These are phyloP conservation scores for Neurospora crassa DNA, from an alignment of 2,329 filamentous ascomycete genomes.

Conservation along the genomic window DNA sequence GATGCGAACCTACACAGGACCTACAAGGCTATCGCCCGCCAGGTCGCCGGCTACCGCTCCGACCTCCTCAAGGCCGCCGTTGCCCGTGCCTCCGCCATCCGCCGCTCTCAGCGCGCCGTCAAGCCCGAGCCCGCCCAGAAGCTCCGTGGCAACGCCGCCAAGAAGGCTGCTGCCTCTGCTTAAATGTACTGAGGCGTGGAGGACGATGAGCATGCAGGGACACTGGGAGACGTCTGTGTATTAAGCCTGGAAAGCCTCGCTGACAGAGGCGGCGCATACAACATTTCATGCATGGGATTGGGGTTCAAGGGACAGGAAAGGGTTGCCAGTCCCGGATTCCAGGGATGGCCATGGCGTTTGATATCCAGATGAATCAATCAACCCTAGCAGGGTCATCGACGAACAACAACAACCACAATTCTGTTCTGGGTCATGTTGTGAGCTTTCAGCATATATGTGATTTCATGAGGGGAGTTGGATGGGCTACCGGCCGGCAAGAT, in stretches of 20 bases:
- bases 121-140: constrained; percentile 68
- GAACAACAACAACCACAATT: not conserved
- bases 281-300: constrained; percentile 10
- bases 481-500: not conserved
- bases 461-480: not conserved
- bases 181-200: constrained; percentile 16
- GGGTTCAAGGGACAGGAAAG: constrained; percentile 15
- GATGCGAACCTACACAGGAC: constrained; percentile 45
- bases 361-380: constrained; percentile 21
- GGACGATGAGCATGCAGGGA: constrained; percentile 2
- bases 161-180: constrained; percentile 53
- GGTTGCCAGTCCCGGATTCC: constrained; percentile 19
- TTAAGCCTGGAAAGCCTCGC: constrained; percentile 13
- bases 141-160: constrained; percentile 70
- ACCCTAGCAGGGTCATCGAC: constrained; percentile 13
- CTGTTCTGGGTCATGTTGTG: not conserved
- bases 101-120: constrained; percentile 65
- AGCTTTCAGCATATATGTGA: not conserved
- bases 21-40: constrained; percentile 80
- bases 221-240: constrained; percentile 12
- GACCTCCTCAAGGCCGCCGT: constrained; percentile 73
- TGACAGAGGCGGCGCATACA: constrained; percentile 10
- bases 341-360: constrained; percentile 22
- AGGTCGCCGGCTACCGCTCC: constrained; percentile 70
- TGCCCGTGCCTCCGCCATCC: constrained; percentile 78